Evolutionary conservation across 495 filamentous ascomycete species (phyloP).

Genomic region (Penicillium psychrofluorescens): DNA sequence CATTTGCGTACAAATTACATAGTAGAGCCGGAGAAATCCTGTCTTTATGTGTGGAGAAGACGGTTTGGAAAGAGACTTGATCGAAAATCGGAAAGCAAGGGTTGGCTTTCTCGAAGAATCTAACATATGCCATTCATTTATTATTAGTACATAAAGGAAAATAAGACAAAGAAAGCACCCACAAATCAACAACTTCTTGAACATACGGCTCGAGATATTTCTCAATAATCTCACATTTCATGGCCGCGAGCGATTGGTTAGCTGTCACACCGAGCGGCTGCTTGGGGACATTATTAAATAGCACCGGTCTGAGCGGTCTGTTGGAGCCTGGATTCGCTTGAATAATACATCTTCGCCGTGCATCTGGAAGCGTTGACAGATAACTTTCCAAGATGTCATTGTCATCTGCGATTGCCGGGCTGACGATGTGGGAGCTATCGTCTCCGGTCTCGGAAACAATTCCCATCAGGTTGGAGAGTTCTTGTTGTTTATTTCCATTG

Average conservation of each 20-base stretch:
- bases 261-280: slow-evolving; percentile 16
- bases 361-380: neutral
- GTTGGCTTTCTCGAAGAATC: slow-evolving; percentile 31
- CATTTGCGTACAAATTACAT: slow-evolving; percentile 27
- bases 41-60: slow-evolving; percentile 14
- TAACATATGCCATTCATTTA: slow-evolving; percentile 2
- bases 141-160: too few relatives aligned
- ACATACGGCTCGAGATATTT: slow-evolving; percentile 27
- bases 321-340: neutral
- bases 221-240: slow-evolving; percentile 31
- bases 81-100: slow-evolving; percentile 33
- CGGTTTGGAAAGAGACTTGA: slow-evolving; percentile 17
- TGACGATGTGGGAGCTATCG: slow-evolving; percentile 22
- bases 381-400: slow-evolving; percentile 23
- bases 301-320: slow-evolving; percentile 48
- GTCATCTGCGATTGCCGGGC: slow-evolving; percentile 25
- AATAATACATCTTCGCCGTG: too few relatives aligned
- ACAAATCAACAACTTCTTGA: slow-evolving; percentile 25
- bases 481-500: neutral
- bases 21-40: slow-evolving; percentile 27
- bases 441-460: slow-evolving; percentile 12
- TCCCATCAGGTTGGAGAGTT: slow-evolving; percentile 5
- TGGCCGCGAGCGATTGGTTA: slow-evolving; percentile 19
- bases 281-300: slow-evolving; percentile 51
- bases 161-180: neutral